Conservation (phyloP, 768 basidiomycete genomes). For the Calocybe cyanea region DNA sequence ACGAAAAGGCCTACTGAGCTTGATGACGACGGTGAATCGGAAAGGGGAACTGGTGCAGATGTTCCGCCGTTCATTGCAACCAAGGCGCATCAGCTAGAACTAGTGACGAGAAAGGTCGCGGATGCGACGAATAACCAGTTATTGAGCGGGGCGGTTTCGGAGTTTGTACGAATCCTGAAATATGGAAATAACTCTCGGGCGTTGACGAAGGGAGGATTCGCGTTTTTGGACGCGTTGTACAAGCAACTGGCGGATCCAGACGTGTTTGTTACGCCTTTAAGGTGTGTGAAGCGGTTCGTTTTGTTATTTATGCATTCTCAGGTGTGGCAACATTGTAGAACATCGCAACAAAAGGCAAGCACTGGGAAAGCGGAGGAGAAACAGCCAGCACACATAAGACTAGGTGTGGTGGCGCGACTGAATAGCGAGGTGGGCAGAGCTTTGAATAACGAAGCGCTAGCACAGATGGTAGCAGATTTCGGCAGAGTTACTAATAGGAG, state of each 20-base stretch:
- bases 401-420: conserved; percentile 57
- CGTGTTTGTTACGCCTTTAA: conserved; percentile 51
- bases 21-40: conserved; percentile 34
- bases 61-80: conserved; percentile 29
- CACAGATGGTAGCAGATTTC: conserved; percentile 66
- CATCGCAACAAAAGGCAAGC: conserved; percentile 29
- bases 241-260: conserved; percentile 72
- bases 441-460: conserved; percentile 52
- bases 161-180: conserved; percentile 62
- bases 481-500: conserved; percentile 64
- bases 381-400: conserved; percentile 50
- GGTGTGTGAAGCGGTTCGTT: conserved; percentile 30
- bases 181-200: conserved; percentile 57
- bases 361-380: conserved; percentile 35
- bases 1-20: conserved; percentile 42
- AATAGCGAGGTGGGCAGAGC: conserved; percentile 50
- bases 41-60: conserved; percentile 15
- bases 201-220: conserved; percentile 66
- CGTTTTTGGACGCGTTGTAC: conserved; percentile 64
- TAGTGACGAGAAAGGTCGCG: conserved; percentile 39
- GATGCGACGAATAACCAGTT: conserved; percentile 49
- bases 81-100: conserved; percentile 52
- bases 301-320: conserved; percentile 2
- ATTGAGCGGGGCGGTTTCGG: conserved; percentile 51
- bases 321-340: conserved; percentile 5